Evolutionary conservation across 441 rosid species (phyloP).

Genomic region (Aleurites moluccanus): DNA sequence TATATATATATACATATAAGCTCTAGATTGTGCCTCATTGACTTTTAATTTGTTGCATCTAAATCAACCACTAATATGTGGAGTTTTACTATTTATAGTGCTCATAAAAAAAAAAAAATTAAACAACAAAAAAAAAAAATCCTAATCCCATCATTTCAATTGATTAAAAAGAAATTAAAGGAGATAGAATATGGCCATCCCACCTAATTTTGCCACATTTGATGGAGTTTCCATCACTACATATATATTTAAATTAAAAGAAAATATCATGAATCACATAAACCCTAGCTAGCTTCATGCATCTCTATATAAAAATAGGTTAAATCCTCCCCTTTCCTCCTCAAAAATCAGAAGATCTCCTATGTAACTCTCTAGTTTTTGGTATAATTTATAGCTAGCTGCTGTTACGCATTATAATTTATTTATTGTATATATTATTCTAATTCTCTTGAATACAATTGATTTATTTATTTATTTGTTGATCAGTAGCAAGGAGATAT

Average conservation of each 20-base stretch:
- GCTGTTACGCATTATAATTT: neutral
- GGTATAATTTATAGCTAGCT: neutral
- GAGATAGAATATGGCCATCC: conserved; percentile 20
- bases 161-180: neutral
- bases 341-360: neutral
- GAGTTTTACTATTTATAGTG: conserved; percentile 34
- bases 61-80: conserved; percentile 29
- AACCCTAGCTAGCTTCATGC: neutral
- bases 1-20: too few species aligned
- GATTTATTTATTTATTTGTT: neutral
- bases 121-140: too few species aligned
- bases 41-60: conserved; percentile 14
- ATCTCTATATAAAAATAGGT: neutral
- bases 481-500: neutral
- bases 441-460: neutral
- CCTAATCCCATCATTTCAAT: conserved; percentile 22
- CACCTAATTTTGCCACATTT: conserved; percentile 32
- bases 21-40: neutral
- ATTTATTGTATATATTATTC: neutral
- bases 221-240: conserved; percentile 31
- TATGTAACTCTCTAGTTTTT: neutral
- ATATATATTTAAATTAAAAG: conserved; percentile 5
- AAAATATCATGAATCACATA: conserved; percentile 9
- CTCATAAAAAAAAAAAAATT: neutral
- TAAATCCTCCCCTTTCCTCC: neutral